phyloP scores from a whole-genome alignment of 805 yeast species.

The Wickerhamiella cacticola region DNA sequence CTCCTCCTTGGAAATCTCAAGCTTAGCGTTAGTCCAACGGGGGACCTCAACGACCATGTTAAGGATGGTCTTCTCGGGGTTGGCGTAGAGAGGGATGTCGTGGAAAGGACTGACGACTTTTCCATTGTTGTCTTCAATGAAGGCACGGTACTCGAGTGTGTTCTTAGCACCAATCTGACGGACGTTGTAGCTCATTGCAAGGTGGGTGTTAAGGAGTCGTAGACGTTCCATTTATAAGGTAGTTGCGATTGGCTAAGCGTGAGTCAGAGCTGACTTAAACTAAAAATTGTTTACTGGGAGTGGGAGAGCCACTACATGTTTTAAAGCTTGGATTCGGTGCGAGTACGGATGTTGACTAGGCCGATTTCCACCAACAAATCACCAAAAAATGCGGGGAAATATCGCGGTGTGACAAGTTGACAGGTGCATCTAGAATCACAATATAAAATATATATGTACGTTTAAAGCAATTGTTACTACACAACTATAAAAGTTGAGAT shows the following conservation, averaged over 20 bases:
- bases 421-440: too few relatives aligned
- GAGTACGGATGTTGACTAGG: neutral
- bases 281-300: too few relatives aligned
- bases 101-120: slow-evolving; percentile 94
- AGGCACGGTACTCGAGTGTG: slow-evolving; percentile 88
- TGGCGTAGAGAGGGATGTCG: slow-evolving; percentile 84
- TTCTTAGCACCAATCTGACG: slow-evolving; percentile 94
- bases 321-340: neutral
- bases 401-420: too few relatives aligned
- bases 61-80: slow-evolving; percentile 75
- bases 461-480: too few relatives aligned
- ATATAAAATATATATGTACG: too few relatives aligned
- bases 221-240: slow-evolving; percentile 13
- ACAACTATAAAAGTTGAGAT: too few relatives aligned
- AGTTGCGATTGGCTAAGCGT: slow-evolving; percentile 1
- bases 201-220: slow-evolving; percentile 16
- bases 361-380: too few relatives aligned
- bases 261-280: slow-evolving; percentile 1
- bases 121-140: slow-evolving; percentile 62
- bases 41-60: slow-evolving; percentile 96
- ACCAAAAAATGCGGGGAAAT: too few relatives aligned
- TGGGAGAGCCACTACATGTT: too few relatives aligned
- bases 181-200: slow-evolving; percentile 46
- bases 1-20: slow-evolving; percentile 80
- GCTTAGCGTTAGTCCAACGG: slow-evolving; percentile 96